Evolutionary conservation across 148 eudicot species (phyloP).

Genomic region (Silene uniflora): DNA sequence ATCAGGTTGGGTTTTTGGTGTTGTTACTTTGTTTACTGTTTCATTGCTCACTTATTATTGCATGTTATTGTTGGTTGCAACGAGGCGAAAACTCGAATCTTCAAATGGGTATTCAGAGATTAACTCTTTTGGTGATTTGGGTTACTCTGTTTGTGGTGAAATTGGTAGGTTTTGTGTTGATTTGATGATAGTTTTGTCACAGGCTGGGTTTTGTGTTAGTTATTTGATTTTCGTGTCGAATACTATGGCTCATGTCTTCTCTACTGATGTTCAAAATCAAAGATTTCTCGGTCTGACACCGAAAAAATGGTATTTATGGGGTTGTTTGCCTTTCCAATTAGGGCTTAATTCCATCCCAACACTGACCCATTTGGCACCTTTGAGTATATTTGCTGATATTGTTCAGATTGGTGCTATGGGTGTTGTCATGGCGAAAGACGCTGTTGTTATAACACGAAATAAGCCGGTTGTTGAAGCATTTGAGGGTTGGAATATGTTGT

Average conservation of each 20-base stretch:
- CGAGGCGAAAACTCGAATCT: conserved; percentile 49
- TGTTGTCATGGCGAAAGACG: conserved; percentile 60
- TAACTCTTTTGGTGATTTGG: conserved; percentile 69
- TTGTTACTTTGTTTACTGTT: conserved; percentile 33
- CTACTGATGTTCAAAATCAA: conserved; percentile 9
- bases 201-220: conserved; percentile 74
- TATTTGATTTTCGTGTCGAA: conserved; percentile 61
- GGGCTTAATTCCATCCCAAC: conserved; percentile 68
- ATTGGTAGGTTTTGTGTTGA: conserved; percentile 57
- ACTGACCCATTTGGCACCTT: conserved; percentile 71
- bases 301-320: conserved; percentile 55
- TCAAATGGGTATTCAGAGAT: conserved; percentile 38
- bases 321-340: conserved; percentile 67
- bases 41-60: conserved; percentile 45
- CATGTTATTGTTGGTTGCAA: conserved; percentile 52
- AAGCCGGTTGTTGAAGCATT: conserved; percentile 41
- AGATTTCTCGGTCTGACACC: conserved; percentile 38
- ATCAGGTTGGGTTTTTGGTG: conserved; percentile 54
- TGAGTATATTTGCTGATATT: conserved; percentile 78
- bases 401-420: conserved; percentile 74
- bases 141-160: conserved; percentile 63
- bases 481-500: conserved; percentile 46
- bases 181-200: conserved; percentile 63
- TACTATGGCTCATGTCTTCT: conserved; percentile 51
- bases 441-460: conserved; percentile 22